These are phyloP conservation scores for Colletotrichum karsti DNA, from an alignment of 2,329 filamentous ascomycete species.

Conservation along the genomic window DNA sequence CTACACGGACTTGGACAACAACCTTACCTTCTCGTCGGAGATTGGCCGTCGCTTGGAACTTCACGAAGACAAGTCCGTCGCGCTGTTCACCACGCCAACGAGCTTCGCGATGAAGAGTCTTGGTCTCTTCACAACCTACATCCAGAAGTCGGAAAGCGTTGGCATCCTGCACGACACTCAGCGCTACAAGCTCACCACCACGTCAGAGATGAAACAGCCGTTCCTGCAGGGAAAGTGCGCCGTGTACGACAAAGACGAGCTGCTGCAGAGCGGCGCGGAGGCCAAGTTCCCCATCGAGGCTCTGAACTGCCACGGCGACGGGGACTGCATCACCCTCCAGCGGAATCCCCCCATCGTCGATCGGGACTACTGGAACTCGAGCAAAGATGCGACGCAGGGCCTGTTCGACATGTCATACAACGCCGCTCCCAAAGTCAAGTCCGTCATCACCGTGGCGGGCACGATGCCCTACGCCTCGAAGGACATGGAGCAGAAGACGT, in stretches of 20 bases:
- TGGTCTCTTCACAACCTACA: neutral
- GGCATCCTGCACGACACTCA: neutral
- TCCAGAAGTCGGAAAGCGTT: neutral
- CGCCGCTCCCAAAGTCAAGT: neutral
- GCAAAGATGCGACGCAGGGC: neutral
- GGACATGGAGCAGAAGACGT: conserved; percentile 1
- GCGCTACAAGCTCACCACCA: neutral
- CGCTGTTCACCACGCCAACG: neutral
- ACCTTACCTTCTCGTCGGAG: neutral
- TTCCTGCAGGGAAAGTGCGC: conserved; percentile 2
- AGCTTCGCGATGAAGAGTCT: neutral
- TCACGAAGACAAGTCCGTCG: neutral
- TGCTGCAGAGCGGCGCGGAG: neutral
- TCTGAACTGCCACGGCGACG: conserved; percentile 7
- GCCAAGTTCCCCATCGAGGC: neutral
- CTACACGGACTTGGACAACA: neutral
- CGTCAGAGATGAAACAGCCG: conserved; percentile 4
- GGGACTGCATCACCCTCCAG: neutral
- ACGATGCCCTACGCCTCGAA: neutral
- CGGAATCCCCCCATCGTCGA: neutral
- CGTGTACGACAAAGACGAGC: neutral
- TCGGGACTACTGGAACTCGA: neutral
- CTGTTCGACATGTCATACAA: neutral
- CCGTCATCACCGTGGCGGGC: neutral
- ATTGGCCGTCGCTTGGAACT: neutral